A percentile compares a stretch with the other conserved stretches of the same genome.
phyloP scores from a whole-genome alignment of 1,284 basidiomycete species.

The Tilletia setariae region DNA sequence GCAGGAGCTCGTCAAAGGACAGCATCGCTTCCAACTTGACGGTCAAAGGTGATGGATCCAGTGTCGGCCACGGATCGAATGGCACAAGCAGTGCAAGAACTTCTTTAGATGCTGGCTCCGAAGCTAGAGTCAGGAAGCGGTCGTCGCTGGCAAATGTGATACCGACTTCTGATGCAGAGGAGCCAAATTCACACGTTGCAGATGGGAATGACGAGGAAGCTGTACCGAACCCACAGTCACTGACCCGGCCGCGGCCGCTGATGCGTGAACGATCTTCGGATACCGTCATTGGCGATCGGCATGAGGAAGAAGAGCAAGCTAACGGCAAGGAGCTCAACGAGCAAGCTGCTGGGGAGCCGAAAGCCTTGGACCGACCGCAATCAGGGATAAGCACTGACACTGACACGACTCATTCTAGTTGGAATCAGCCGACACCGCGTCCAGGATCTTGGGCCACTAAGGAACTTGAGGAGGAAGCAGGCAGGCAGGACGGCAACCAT shows the following conservation, averaged over 20 bases:
- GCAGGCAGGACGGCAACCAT: background rate
- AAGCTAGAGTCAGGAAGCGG: background rate
- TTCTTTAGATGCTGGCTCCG: background rate
- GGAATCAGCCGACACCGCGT: slow-evolving; percentile 14
- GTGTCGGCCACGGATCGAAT: slow-evolving; percentile 3
- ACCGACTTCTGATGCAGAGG: background rate
- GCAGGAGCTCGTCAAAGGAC: background rate
- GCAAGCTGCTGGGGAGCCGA: background rate
- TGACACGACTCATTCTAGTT: background rate
- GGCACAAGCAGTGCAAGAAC: background rate
- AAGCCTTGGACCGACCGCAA: background rate
- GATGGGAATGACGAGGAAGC: background rate
- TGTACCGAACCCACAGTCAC: background rate
- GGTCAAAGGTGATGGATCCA: background rate
- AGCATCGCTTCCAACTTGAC: background rate
- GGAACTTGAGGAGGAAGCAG: background rate
- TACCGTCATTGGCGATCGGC: background rate
- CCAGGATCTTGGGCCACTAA: slow-evolving; percentile 1
- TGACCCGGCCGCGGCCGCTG: background rate
- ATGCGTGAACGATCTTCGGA: background rate
- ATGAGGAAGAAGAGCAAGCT: background rate
- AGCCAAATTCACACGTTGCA: background rate
- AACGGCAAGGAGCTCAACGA: background rate
- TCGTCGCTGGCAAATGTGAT: too few species aligned
- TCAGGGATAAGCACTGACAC: background rate